Conservation (phyloP, 192 early-diverging fungal genomes). For the Funneliformis mosseae region DNA sequence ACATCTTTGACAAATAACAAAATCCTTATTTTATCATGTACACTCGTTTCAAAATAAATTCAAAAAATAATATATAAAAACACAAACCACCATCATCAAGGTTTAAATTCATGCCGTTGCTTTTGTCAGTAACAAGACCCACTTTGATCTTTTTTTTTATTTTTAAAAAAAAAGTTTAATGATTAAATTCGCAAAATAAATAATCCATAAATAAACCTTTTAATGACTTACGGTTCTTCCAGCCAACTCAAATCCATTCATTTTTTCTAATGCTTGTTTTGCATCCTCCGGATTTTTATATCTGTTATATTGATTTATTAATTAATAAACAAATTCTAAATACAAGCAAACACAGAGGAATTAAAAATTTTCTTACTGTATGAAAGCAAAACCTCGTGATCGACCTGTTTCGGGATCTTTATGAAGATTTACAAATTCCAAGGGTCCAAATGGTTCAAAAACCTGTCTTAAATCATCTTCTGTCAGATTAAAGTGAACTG, state of each 20-base stretch:
- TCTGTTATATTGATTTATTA: conserved; percentile 41
- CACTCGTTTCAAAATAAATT: not conserved
- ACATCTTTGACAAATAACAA: conserved; percentile 43
- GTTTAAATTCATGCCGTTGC: conserved; percentile 44
- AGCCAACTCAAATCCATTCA: conserved; percentile 83
- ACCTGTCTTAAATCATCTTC: conserved; percentile 75
- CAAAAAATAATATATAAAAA: not conserved
- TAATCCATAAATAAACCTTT: not conserved
- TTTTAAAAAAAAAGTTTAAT: conserved; percentile 17
- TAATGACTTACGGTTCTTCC: conserved; percentile 61
- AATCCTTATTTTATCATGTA: not conserved
- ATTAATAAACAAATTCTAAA: not conserved
- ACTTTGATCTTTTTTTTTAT: conserved; percentile 71
- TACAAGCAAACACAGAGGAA: not conserved
- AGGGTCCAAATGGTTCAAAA: conserved; percentile 82
- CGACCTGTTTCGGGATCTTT: conserved; percentile 71
- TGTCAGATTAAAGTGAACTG: conserved; percentile 65
- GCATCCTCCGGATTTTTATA: conserved; percentile 72
- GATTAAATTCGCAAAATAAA: not conserved
- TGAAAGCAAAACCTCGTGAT: conserved; percentile 80
- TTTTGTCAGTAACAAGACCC: conserved; percentile 71
- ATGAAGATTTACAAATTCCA: conserved; percentile 84
- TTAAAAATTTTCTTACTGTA: conserved; percentile 59
- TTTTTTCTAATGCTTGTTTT: conserved; percentile 72
- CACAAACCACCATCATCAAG: conserved; percentile 55